Percentiles rank a stretch among this genome's conserved stretches.
These are phyloP conservation scores for Pythium folliculosum DNA, from an alignment of 352 stramenopile genomes.

Conservation along the genomic window DNA sequence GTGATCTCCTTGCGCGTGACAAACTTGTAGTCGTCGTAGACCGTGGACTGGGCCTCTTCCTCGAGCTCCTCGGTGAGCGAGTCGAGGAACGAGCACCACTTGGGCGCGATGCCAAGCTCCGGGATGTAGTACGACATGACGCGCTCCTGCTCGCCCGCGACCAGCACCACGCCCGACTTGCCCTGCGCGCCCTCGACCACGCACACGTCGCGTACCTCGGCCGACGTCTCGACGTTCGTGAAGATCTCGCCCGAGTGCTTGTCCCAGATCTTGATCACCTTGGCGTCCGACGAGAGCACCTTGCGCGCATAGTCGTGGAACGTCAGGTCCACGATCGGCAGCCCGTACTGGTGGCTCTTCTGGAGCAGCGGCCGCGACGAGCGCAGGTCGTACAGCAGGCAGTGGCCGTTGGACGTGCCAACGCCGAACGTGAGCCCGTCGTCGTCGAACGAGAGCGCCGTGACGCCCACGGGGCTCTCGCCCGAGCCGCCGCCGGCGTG, in stretches of 20 bases:
- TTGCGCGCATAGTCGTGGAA: slow-evolving; percentile 91
- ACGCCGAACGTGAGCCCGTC: slow-evolving; percentile 95
- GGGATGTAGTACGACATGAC: slow-evolving; percentile 99
- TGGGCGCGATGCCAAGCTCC: slow-evolving; percentile 95
- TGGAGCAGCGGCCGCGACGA: slow-evolving; percentile 93
- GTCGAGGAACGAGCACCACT: slow-evolving; percentile 99
- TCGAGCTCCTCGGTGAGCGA: slow-evolving; percentile 99
- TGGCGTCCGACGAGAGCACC: slow-evolving; percentile 95
- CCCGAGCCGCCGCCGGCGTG: slow-evolving; percentile 50
- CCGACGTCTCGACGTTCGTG: slow-evolving; percentile 97
- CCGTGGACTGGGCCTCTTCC: slow-evolving; percentile 91
- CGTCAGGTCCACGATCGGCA: slow-evolving; percentile 94
- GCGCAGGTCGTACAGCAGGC: slow-evolving; percentile 96
- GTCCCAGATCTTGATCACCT: slow-evolving; percentile 99
- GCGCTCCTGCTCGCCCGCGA: slow-evolving; percentile 96
- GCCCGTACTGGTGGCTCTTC: slow-evolving; percentile 97
- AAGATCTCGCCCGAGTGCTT: slow-evolving; percentile 88
- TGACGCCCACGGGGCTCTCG: slow-evolving; percentile 79
- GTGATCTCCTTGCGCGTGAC: slow-evolving; percentile 95
- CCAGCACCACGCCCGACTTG: slow-evolving; percentile 96
- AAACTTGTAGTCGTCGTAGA: slow-evolving; percentile 99
- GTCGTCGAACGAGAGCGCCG: slow-evolving; percentile 92
- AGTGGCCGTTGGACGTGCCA: slow-evolving; percentile 93
- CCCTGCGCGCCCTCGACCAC: slow-evolving; percentile 89
- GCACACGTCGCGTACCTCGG: slow-evolving; percentile 96